Base-by-base conservation (phyloP, 179 eudicot species). In the Silene noctiflora region DNA sequence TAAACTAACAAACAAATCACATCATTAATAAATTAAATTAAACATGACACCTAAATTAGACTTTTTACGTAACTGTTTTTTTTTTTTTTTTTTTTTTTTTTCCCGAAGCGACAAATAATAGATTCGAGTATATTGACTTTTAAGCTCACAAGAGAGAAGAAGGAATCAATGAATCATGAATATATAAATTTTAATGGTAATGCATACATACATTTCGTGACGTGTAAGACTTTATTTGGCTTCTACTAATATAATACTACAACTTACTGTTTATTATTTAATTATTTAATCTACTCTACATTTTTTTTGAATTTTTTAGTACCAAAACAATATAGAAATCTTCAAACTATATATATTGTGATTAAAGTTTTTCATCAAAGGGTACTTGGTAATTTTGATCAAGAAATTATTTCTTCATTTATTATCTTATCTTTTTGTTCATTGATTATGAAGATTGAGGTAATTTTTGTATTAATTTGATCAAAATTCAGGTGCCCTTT, bases 91-190 rank as follows among this genome's bases (percentile, higher is more conserved):
- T 67, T 7, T 67, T 31, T 33, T 4, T 33, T 67, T 67, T 33
- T 67, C 2, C 8, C 17, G 51, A 67, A 67, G 71, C 21, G 11
- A 67, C 71, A 35, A 33, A 67, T 67, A 31, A 10, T 33, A 70
- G 73, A 70, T 70, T 70, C 73, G 11, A 17, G 59, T 39, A 82
- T 86, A 76, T 27, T 24, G 69, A 70, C 73, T 69, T 84, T 90
- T 44, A 85, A 89, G 80, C 88, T 39, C 46, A 89, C 60, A 70
- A 46, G n/a, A 70, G 60, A 48, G 31, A 20, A 44, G 71, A 33
- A 20, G n/a, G 77, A 85, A 75, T 83, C 77, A 33, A 20, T 7
- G 77, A 85, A 75, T 83, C 76, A 82, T 79, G 74, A 76, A 65
- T 75, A 39, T 27, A 27, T 53, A 4, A 53, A 55, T 55, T 21